Percentiles rank a stretch among this genome's conserved stretches.
phyloP scores from a whole-genome alignment of 495 filamentous ascomycete genomes.

The Podospora conica region DNA sequence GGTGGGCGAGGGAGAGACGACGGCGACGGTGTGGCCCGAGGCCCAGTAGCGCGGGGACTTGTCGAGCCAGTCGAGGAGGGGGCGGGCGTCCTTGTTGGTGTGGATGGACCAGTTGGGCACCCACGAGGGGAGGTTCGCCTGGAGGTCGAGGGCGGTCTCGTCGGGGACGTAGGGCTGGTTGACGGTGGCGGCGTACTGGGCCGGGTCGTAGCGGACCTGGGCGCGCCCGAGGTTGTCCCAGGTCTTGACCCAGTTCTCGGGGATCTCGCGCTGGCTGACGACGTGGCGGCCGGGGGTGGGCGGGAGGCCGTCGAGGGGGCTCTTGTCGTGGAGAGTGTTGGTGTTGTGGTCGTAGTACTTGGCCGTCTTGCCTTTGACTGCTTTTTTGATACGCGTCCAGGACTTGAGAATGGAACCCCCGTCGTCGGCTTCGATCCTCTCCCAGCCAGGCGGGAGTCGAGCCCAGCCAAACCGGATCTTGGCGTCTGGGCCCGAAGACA shows the following conservation, averaged over 20 bases:
- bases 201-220: not conserved
- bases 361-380: not conserved
- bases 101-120: not conserved
- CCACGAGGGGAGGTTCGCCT: not conserved
- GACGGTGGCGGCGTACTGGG: not conserved
- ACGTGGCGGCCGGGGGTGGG: not conserved
- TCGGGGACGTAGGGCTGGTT: not conserved
- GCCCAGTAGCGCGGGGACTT: not conserved
- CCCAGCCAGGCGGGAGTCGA: conserved; percentile 1
- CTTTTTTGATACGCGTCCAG: not conserved
- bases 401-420: not conserved
- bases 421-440: not conserved
- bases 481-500: not conserved
- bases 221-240: conserved; percentile 8
- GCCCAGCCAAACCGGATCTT: not conserved
- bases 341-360: conserved; percentile 2
- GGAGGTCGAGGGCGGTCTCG: not conserved
- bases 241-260: not conserved
- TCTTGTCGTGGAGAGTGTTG: not conserved
- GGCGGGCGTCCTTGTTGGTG: not conserved
- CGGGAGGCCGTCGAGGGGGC: conserved; percentile 1
- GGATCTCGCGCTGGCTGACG: not conserved
- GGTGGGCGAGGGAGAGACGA: not conserved
- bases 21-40: not conserved
- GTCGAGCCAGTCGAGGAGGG: not conserved